Evolutionary conservation across 2,329 filamentous ascomycete genomes (phyloP), one percentile per base, ranked within the genome.

Genomic region (Apiospora sp.): DNA sequence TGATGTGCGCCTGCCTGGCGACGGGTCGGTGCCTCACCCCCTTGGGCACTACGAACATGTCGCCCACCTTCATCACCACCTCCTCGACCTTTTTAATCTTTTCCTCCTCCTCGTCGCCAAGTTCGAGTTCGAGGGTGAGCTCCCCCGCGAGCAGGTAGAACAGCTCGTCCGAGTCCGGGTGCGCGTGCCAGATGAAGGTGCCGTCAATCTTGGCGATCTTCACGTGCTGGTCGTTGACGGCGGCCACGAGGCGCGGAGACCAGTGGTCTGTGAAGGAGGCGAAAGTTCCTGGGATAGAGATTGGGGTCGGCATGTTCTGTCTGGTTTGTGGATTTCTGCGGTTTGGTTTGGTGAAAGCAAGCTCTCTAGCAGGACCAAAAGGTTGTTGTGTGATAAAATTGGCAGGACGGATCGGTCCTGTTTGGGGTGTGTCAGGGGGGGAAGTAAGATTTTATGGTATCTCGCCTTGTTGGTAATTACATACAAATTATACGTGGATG

Each of bases 211-310:
- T 68, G 41, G 67, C 67, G 44, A 68, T 68, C 67, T 68, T 68
- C 41, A 68, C 41, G 67, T 68, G n/a, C n/a, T 68, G 67, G 67
- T 68, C 67, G 67, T 68, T 68, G 67, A 68, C 67, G 67, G 67
- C 67, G n/a, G 67, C 67, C 16, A 68, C 67, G 41, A 68, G 67
- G 14, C 67, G 67, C 43, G 67, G 67, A 6, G n/a, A 24, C 67
- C 67, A 68, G 19, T 34, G 67, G 1, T 68, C 67, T 4, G n/a
- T 68, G 67, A 68, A 68, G n/a, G 67, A 68, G 13, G 41, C 22
- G n/a, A 68, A 48, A 5, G 67, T 68, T 4, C 22, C 1, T 4
- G 67, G 67, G 8, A 68, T 68, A 4, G 67, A 68, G 8, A n/a
- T 68, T 0, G 67, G 6, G 4, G 41, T 41, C 1, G 37, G 10